Evolutionary conservation across 177 flowering plant species (phyloP).

Genomic region (Tripterygium wilfordii): DNA sequence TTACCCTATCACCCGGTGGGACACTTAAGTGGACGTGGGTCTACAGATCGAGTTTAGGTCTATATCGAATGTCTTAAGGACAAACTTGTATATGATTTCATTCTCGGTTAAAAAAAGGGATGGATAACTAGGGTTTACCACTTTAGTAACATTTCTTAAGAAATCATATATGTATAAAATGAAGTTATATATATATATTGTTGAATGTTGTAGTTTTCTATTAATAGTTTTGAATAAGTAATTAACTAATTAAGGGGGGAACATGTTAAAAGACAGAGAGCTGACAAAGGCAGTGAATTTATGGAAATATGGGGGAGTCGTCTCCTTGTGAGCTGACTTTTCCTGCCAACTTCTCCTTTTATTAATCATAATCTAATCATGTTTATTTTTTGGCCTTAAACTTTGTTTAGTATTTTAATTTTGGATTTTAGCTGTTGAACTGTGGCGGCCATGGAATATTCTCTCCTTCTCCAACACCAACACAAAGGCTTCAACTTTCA

Average conservation of each 20-base stretch:
- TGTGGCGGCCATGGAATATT: constrained; percentile 66
- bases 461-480: constrained; percentile 54
- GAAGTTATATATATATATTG: too few species aligned
- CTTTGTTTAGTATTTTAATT: constrained; percentile 34
- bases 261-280: constrained; percentile 41
- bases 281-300: constrained; percentile 85
- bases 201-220: too few species aligned
- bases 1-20: too few species aligned
- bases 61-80: too few species aligned
- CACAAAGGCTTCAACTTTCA: constrained; percentile 46
- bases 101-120: too few species aligned
- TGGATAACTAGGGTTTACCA: too few species aligned
- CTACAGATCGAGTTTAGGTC: too few species aligned
- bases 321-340: constrained; percentile 94
- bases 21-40: too few species aligned
- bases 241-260: background rate
- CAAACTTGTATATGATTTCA: too few species aligned
- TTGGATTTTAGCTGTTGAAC: constrained; percentile 79
- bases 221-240: background rate
- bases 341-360: constrained; percentile 18
- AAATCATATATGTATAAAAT: too few species aligned
- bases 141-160: too few species aligned
- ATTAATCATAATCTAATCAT: constrained; percentile 90
- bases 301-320: constrained; percentile 69
- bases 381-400: constrained; percentile 36